Evolutionary conservation across 768 basidiomycete genomes (phyloP).

Genomic region (Pholiota microspora): DNA sequence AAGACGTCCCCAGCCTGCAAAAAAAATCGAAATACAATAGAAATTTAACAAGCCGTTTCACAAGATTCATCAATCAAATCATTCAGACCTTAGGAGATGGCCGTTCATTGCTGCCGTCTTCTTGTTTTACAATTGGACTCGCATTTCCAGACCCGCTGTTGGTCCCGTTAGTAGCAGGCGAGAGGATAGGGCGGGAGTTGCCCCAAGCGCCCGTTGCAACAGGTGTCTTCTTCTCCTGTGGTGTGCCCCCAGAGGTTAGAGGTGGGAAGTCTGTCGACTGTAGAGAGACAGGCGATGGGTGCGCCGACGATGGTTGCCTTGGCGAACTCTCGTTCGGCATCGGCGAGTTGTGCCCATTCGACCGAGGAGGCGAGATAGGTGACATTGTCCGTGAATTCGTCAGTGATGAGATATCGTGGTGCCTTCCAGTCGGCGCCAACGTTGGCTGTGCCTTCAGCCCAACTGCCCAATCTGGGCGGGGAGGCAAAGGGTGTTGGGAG

Average conservation of each 20-base stretch:
- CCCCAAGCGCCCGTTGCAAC: constrained; percentile 70
- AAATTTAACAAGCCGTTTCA: background rate
- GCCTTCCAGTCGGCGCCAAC: constrained; percentile 51
- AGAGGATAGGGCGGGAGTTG: constrained; percentile 53
- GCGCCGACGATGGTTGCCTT: constrained; percentile 23
- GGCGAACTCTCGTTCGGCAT: constrained; percentile 21
- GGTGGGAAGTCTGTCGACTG: constrained; percentile 74
- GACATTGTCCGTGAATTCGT: constrained; percentile 39
- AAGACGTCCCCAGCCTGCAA: constrained; percentile 19
- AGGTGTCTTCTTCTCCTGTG: constrained; percentile 52
- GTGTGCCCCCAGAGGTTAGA: constrained; percentile 42
- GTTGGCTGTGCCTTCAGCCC: constrained; percentile 77
- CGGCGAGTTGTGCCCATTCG: constrained; percentile 31
- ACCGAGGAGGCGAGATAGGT: constrained; percentile 33
- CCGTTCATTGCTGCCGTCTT: constrained; percentile 10
- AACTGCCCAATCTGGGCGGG: constrained; percentile 88
- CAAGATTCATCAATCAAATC: background rate
- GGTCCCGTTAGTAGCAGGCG: constrained; percentile 23
- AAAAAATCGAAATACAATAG: background rate
- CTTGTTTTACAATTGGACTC: constrained; percentile 15
- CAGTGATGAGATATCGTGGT: constrained; percentile 50
- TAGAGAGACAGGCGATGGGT: constrained; percentile 39
- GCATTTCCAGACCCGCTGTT: constrained; percentile 1
- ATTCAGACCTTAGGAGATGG: constrained; percentile 16
- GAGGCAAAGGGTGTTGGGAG: constrained; percentile 73